Evolutionary conservation across 805 yeast genomes (phyloP), one percentile per base, ranked within the genome.

Genomic region (Candida ponderosae): DNA sequence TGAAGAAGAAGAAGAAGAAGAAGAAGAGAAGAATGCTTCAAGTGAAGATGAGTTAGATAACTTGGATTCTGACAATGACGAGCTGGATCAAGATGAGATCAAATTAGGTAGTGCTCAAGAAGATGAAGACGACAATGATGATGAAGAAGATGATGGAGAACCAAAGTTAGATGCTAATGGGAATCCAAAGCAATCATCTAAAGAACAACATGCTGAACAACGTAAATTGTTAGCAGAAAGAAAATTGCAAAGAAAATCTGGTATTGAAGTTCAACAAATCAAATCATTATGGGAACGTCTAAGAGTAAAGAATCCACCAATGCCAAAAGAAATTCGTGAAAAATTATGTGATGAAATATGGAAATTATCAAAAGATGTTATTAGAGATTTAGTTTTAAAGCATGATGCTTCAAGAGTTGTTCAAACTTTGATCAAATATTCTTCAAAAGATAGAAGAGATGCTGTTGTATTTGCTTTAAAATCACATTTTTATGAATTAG

Each of bases 361-460:
- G 96, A 79, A 72, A 18, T 70, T 86, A 42, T 68, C 94, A 35
- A 76, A 82, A 51, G 87, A 81, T 51, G 77, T 79, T 36, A 72
- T 88, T 39, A 74, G 75, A 44, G 97, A 90, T 51, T 71, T 90
- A 47, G 96, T 90, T 26, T 60, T 90, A 65, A 88, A 93, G 66
- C 98, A 90, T 57, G 97, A 90, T 68, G 90, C 97, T 9, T 86
- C 96, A 18, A 76, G 98, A 65, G 90, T 90, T 39, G 94, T 90
- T 31, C 98, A 90, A 63, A 88, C 97, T 2, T 72, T 90, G 47
- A 80, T 90, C 43, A 90, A 90, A 59, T 87, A 84, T 57, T 79
- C 93, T 11, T 68, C 82, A 29, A 85, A 81, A 53, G 85, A 79
- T 36, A 78, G 88, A 65, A 77, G 96, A 63, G 81, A 76, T 19